A percentile compares a stretch with the other conserved stretches of the same genome.
Evolutionary conservation across 2,329 filamentous ascomycete genomes (phyloP).

Genomic region (Trichoderma lentiforme): DNA sequence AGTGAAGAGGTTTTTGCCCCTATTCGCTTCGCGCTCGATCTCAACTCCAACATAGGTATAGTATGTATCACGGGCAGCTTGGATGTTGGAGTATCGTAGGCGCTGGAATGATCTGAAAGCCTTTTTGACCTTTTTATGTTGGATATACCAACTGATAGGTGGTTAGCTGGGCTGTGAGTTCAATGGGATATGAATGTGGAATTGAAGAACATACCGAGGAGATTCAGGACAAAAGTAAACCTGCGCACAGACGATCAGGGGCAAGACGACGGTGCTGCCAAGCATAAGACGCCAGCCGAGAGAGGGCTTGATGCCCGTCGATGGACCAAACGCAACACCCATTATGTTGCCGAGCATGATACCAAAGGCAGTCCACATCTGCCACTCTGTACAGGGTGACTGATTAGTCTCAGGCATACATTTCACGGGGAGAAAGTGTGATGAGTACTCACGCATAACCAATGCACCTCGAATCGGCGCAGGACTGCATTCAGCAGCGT

Average conservation of each 20-base stretch:
- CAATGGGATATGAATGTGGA: not conserved
- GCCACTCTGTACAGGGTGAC: not conserved
- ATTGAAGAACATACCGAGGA: slow-evolving; percentile 36
- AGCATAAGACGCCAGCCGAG: slow-evolving; percentile 62
- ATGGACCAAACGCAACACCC: slow-evolving; percentile 45
- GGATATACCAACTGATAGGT: slow-evolving; percentile 46
- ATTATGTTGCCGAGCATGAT: slow-evolving; percentile 50
- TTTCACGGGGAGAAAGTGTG: too few species aligned
- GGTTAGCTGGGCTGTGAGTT: not conserved
- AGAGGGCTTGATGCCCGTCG: slow-evolving; percentile 36
- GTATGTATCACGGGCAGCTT: slow-evolving; percentile 58
- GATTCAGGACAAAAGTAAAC: slow-evolving; percentile 64
- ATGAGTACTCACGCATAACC: slow-evolving; percentile 55
- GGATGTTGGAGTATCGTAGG: slow-evolving; percentile 52
- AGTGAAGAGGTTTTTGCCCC: slow-evolving; percentile 41
- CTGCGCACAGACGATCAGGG: slow-evolving; percentile 49
- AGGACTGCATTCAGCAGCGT: slow-evolving; percentile 68
- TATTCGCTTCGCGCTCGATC: slow-evolving; percentile 28
- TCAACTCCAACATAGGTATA: slow-evolving; percentile 42
- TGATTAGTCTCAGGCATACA: not conserved
- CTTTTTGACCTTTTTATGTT: slow-evolving; percentile 46
- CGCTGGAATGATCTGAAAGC: slow-evolving; percentile 52
- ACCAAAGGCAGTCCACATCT: slow-evolving; percentile 28
- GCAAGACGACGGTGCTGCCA: slow-evolving; percentile 53
- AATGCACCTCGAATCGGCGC: slow-evolving; percentile 66